Base-by-base conservation (phyloP, 2,329 filamentous ascomycete species). In the Acrocalymma vagum region DNA sequence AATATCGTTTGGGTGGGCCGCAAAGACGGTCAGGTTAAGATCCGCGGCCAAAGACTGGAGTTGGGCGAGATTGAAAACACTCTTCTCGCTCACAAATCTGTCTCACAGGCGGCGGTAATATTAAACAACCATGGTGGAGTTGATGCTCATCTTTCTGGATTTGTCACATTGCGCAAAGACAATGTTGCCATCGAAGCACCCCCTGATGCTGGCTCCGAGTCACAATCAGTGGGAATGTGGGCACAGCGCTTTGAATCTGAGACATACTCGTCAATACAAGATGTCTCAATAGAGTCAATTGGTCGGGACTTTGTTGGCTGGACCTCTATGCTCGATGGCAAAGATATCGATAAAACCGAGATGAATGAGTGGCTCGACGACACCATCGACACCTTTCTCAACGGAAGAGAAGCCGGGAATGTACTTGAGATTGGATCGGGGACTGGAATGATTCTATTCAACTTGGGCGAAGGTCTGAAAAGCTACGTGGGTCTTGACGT, bases 41-140 rank as follows among this genome's bases (percentile, higher is more conserved):
- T 53, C 9, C 24, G 42, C 17, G 50, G 50, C 11, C 50, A 51
- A 34, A 35, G 50, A 9, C 33, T 53, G 26, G 50, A 53, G 29
- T 25, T 51, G 6, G 50, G 50, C 13, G 50, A 53, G 23, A 43
- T 53, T 14, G 34, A 38, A n/a, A n/a, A n/a, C n/a, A n/a, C n/a
- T n/a, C n/a, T n/a, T n/a, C n/a, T n/a, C n/a, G n/a, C n/a, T n/a
- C 29, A 48, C 29, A 5, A 20, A 21, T 24, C 28, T 14, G 29
- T 40, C n/a, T n/a, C 13, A 6, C 29, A 40, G 16, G 37, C 37
- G 18, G 37, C 27, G n/a, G 22, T 21, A 6, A 23, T 40, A 6
- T 5, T 25, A 14, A 18, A 18, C 5, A 18, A 27, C 5, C 5
- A 25, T 11, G 29, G 22, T 3, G 15, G 15, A 8, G 9, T 33